Base-by-base conservation (phyloP, 2,329 filamentous ascomycete genomes). In the Diaporthe vexans region DNA sequence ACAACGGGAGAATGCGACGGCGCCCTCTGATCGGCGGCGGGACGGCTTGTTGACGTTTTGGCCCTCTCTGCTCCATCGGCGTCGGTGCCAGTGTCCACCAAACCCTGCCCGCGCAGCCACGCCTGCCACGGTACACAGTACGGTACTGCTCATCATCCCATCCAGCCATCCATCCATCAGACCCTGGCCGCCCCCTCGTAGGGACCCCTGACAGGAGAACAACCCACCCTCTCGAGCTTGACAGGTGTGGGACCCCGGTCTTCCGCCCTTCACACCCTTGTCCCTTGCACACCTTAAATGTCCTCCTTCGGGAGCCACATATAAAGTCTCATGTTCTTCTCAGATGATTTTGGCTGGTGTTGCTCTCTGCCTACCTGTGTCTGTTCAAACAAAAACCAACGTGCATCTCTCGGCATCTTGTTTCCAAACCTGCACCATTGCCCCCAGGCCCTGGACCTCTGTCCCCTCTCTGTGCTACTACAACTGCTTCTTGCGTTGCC, bases 261-360 rank as follows among this genome's bases (percentile, higher is more conserved):
- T 63, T 63, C 57, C 29, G 56, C 69, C n/a, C 10, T 52, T 29
- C n/a, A 19, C 51, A 67, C 54, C 69, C 61, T 73, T 59, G 58
- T 71, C 17, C 72, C 69, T 72, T 72, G 59, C 59, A 68, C 35
- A 73, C 59, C 52, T 61, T 73, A 65, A 70, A 40, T 71, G 43
- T n/a, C 48, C 57, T 74, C 37, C 56, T 52, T 61, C 40, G 9
- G 33, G 48, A 10, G 59, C 52, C 59, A 51, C 46, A 71, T 70
- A 73, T 73, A 73, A 73, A 68, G 61, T 68, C 71, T 57, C 37
- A 29, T 46, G 37, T 54, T 67, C 63, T 33, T 52, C 63, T 67
- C 46, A 29, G 46, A 26, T 26, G 46, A 40, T 67, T 67, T 33
- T 37, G 46, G 3, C 63, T 37, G 21, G 13, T 52, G 29, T n/a